These are phyloP conservation scores for Hypsizygus ulmarius DNA, from an alignment of 1,284 basidiomycete genomes.

Conservation along the genomic window DNA sequence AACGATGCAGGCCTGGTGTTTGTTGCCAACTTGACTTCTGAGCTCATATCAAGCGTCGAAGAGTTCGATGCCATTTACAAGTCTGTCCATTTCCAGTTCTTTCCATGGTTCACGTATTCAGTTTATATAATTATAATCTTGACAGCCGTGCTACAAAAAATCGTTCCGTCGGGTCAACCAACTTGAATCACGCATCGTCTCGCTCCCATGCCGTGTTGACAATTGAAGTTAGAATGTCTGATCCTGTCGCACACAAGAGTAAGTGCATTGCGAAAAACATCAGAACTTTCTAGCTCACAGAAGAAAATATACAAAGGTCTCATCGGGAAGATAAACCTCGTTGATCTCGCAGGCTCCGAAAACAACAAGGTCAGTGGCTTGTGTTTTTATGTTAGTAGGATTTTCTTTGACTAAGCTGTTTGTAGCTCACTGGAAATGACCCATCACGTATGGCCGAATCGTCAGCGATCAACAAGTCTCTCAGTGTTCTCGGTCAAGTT, in stretches of 20 bases:
- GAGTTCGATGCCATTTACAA: slow-evolving; percentile 68
- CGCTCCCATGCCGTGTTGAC: slow-evolving; percentile 82
- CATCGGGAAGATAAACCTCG: slow-evolving; percentile 77
- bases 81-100: slow-evolving; percentile 38
- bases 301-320: slow-evolving; percentile 36
- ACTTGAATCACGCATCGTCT: slow-evolving; percentile 76
- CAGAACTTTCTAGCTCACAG: not conserved
- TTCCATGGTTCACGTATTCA: not conserved
- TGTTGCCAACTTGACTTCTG: slow-evolving; percentile 66
- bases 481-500: slow-evolving; percentile 80
- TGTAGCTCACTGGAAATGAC: slow-evolving; percentile 76
- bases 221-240: slow-evolving; percentile 56
- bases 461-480: slow-evolving; percentile 80
- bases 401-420: not conserved
- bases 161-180: slow-evolving; percentile 81
- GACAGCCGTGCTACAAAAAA: slow-evolving; percentile 61
- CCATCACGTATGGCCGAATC: slow-evolving; percentile 78
- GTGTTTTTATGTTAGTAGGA: not conserved
- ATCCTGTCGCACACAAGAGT: slow-evolving; percentile 50
- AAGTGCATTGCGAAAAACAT: slow-evolving; percentile 13
- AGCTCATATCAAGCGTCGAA: slow-evolving; percentile 46
- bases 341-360: slow-evolving; percentile 85
- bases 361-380: slow-evolving; percentile 66
- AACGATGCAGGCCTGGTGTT: slow-evolving; percentile 74
- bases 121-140: slow-evolving; percentile 1